These are phyloP conservation scores for Hippophae gyantsensis DNA, from an alignment of 306 rosid genomes.

Conservation along the genomic window DNA sequence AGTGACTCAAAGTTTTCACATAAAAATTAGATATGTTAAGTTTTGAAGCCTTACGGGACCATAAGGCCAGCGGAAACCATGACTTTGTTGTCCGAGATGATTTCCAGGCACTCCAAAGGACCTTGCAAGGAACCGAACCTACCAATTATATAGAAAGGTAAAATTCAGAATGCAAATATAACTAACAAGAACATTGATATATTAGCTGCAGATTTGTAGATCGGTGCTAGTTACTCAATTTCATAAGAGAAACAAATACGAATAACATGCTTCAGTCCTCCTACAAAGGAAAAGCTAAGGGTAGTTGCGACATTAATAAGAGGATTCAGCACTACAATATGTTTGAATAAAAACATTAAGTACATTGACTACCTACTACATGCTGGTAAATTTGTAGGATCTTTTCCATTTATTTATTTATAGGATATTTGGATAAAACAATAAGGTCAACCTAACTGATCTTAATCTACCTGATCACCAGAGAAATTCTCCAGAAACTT, in stretches of 20 bases:
- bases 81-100: conserved; percentile 94
- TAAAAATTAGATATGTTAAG: background rate
- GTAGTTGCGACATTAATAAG: background rate
- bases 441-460: background rate
- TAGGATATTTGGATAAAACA: background rate
- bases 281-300: background rate
- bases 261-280: background rate
- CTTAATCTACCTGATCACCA: conserved; percentile 75
- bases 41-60: conserved; percentile 64
- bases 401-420: conserved; percentile 11
- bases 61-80: conserved; percentile 95
- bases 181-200: conserved; percentile 2
- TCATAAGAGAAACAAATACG: too few relatives aligned
- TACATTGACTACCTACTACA: conserved; percentile 7
- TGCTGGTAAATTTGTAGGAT: background rate
- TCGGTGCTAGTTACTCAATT: background rate
- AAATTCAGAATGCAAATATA: background rate
- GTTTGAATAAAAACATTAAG: background rate
- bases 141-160: conserved; percentile 15
- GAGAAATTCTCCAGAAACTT: conserved; percentile 84
- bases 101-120: conserved; percentile 91
- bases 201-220: conserved; percentile 10
- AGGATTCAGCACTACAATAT: background rate
- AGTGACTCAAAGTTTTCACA: background rate
- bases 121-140: conserved; percentile 95